Conservation (phyloP, 2,329 filamentous ascomycete species). For the Exophiala mesophila region DNA sequence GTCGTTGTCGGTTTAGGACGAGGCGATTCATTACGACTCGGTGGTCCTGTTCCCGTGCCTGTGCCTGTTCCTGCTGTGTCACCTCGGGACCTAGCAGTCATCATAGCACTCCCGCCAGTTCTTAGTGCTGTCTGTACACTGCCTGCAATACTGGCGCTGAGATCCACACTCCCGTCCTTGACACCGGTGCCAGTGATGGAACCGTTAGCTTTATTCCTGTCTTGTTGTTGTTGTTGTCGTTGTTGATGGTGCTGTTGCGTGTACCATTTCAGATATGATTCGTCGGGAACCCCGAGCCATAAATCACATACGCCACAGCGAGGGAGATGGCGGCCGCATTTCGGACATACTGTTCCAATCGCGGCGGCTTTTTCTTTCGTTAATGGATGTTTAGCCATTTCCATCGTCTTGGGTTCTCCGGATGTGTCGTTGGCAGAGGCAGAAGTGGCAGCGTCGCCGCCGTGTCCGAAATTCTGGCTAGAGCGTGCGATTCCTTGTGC, state of each 20-base stretch:
- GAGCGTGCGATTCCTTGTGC: conserved; percentile 51
- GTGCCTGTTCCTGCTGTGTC: no score
- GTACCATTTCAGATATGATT: conserved; percentile 35
- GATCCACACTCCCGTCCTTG: conserved; percentile 11
- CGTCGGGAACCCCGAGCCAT: conserved; percentile 57
- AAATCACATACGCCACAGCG: conserved; percentile 58
- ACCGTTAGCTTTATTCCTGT: conserved; percentile 8
- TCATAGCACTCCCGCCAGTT: conserved; percentile 3
- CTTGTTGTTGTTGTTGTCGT: no score
- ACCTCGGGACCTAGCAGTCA: not conserved
- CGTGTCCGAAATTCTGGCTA: conserved; percentile 29
- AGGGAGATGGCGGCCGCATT: conserved; percentile 59
- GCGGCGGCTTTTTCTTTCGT: conserved; percentile 26
- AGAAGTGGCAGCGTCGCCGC: conserved; percentile 32
- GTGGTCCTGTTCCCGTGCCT: conserved; percentile 1
- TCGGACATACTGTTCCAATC: conserved; percentile 53
- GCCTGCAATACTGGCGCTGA: conserved; percentile 21
- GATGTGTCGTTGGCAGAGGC: no score
- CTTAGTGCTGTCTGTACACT: conserved; percentile 24
- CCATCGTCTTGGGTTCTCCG: conserved; percentile 27
- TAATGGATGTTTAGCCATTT: conserved; percentile 19
- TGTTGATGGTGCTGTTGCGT: not conserved
- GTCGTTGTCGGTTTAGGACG: conserved; percentile 21
- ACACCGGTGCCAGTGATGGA: not conserved
- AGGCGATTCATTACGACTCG: conserved; percentile 27